Conservation (phyloP, 2,329 filamentous ascomycete genomes). For the Penicillium brevicompactum region DNA sequence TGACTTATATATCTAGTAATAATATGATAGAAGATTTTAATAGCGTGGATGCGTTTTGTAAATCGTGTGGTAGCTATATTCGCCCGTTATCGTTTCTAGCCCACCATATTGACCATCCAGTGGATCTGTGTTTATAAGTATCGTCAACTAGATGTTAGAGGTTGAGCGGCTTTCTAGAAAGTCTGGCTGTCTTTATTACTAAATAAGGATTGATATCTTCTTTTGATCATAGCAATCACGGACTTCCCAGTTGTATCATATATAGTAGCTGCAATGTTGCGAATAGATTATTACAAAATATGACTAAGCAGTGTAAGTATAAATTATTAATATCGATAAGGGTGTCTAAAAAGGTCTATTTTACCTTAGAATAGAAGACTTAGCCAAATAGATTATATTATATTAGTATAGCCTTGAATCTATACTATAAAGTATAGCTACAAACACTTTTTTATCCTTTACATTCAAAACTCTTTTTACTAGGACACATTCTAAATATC, state of each 20-base stretch:
- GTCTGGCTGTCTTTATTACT: background rate
- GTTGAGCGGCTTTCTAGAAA: background rate
- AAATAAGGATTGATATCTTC: background rate
- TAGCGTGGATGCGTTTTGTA: background rate
- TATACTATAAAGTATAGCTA: too few species aligned
- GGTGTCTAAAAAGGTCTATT: too few species aligned
- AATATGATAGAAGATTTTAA: background rate
- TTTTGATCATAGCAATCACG: background rate
- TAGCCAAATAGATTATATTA: background rate
- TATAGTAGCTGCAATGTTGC: background rate
- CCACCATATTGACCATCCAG: background rate
- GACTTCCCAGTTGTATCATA: background rate
- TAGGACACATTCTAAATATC: too few species aligned
- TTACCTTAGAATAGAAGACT: too few species aligned
- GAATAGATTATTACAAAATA: background rate
- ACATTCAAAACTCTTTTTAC: too few species aligned
- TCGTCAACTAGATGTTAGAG: background rate
- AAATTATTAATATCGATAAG: background rate
- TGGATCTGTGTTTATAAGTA: background rate
- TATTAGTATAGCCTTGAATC: background rate
- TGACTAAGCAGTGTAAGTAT: background rate
- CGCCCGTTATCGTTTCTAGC: background rate
- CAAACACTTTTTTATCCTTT: background rate
- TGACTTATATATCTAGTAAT: slow-evolving; percentile 6
- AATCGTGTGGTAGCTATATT: background rate